Base-by-base conservation (phyloP, 768 basidiomycete genomes). In the Leucosporidium scottii region DNA sequence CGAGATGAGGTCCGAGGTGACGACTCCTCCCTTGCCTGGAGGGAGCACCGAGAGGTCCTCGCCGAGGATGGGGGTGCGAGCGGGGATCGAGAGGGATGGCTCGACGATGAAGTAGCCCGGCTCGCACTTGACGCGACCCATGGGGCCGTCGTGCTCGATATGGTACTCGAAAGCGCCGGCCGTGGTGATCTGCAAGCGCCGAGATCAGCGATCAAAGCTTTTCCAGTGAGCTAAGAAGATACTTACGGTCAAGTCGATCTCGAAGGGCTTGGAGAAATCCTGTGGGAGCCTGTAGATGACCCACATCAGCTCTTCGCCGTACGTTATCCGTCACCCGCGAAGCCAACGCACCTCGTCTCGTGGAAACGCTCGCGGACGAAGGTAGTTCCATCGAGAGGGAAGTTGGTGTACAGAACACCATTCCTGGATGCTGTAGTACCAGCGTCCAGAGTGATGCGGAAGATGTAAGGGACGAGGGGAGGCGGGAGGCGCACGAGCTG, bases 401-500 rank as follows among this genome's bases (percentile, higher is more conserved):
- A 97, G 78, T 98, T 97, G 66, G 93, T 94, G 81, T 88, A 91
- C 78, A 99, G 89, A 1, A 92, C 84, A 61, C 93, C 96, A 74
- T 93, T 90, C 75, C 85, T 87, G 12, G 90, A 85, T 15, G 91
- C 91, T 3, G 91, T 87, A 3, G 93, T 93, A 10, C 96, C 96
- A 1, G 94, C 90, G 57, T 93, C 89, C 59, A 98, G 83, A 25
- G 89, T 87, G 47, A 99, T 88, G 62, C 96, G 87, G 31, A 99
- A 81, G 59, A 98, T 84, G 77, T 98, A 99, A 23, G 81, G 81
- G 1, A 54, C 70, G 76, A 86, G 83, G 28, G 93, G 91, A 17
- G 96, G 92, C 13, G 96, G 96, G 23, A 99, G 85, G 50, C 96
- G 92, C 74, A 94, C 88, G 78, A 98, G 97, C 96, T 97, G 73